Conservation (phyloP, 2,329 filamentous ascomycete species). For the Pseudogymnoascus sp. region DNA sequence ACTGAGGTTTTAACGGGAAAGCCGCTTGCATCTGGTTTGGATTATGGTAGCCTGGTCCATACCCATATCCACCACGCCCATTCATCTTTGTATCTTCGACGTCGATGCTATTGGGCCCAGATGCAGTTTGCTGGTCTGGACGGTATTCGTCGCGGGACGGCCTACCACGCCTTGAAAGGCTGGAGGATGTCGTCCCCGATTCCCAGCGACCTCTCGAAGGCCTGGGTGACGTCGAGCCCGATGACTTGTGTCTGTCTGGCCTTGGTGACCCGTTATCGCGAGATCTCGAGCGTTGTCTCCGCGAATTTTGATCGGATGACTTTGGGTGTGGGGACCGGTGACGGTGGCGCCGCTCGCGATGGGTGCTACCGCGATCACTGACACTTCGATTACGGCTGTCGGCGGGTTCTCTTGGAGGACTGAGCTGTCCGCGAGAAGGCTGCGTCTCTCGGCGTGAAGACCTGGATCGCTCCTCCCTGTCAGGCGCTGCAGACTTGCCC, state of each 20-base stretch:
- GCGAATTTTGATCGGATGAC: neutral
- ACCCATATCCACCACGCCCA: constrained; percentile 28
- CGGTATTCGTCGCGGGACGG: constrained; percentile 24
- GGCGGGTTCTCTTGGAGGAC: neutral
- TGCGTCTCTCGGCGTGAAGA: constrained; percentile 4
- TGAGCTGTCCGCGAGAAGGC: neutral
- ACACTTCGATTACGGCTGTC: neutral
- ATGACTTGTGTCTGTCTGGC: constrained; percentile 12
- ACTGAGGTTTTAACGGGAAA: constrained; percentile 31
- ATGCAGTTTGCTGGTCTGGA: constrained; percentile 22
- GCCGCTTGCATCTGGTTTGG: constrained; percentile 32
- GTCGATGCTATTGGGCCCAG: constrained; percentile 31
- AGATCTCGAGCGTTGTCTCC: neutral
- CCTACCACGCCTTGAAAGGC: constrained; percentile 18
- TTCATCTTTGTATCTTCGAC: constrained; percentile 31
- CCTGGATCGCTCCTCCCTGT: constrained; percentile 23
- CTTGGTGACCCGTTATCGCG: constrained; percentile 16
- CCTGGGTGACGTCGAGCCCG: constrained; percentile 18
- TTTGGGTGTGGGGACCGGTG: neutral
- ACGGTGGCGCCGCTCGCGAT: neutral
- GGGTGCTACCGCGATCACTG: neutral
- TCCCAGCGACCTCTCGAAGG: constrained; percentile 20
- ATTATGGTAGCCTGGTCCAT: constrained; percentile 29
- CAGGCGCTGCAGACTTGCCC: constrained; percentile 20
- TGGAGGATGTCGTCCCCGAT: constrained; percentile 20